Evolutionary conservation across 164 flowering plant species (phyloP).

Genomic region (Protea cynaroides): DNA sequence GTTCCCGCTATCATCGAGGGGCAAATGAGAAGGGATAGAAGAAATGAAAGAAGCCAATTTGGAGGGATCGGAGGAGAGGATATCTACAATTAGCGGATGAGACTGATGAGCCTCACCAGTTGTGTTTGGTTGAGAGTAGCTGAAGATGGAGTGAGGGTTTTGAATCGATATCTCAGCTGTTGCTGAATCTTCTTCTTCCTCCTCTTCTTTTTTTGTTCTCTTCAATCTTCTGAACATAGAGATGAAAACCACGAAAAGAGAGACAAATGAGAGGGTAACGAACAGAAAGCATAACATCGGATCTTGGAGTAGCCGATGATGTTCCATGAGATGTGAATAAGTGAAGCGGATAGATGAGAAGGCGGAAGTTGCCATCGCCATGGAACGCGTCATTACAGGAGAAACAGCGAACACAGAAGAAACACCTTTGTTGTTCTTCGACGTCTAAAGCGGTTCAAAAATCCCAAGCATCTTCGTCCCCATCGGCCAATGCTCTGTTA

Average conservation of each 20-base stretch:
- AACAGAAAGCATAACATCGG: slow-evolving; percentile 23
- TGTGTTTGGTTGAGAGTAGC: slow-evolving; percentile 1
- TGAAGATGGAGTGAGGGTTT: slow-evolving; percentile 10
- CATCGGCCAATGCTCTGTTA: too few species aligned
- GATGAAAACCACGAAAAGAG: slow-evolving; percentile 21
- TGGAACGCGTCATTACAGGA: slow-evolving; percentile 25
- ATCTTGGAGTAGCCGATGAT: background rate
- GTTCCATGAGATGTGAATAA: slow-evolving; percentile 1
- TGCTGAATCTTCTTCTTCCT: too few species aligned
- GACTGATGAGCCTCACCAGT: slow-evolving; percentile 6
- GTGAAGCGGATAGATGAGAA: background rate
- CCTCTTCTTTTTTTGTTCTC: slow-evolving; percentile 8
- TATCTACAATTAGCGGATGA: slow-evolving; percentile 39
- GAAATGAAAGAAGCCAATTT: slow-evolving; percentile 29
- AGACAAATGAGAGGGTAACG: slow-evolving; percentile 15
- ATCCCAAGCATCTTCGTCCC: too few species aligned
- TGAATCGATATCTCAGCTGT: slow-evolving; percentile 11
- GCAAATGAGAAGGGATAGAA: background rate
- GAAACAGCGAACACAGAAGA: background rate
- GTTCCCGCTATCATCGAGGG: slow-evolving; percentile 1
- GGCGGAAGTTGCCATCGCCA: slow-evolving; percentile 27
- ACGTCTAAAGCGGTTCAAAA: too few species aligned
- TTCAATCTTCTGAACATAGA: slow-evolving; percentile 18
- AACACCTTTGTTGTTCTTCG: background rate
- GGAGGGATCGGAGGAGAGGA: slow-evolving; percentile 37